Conservation (phyloP, 108 stramenopile species). For the Craspedostauros australis region DNA sequence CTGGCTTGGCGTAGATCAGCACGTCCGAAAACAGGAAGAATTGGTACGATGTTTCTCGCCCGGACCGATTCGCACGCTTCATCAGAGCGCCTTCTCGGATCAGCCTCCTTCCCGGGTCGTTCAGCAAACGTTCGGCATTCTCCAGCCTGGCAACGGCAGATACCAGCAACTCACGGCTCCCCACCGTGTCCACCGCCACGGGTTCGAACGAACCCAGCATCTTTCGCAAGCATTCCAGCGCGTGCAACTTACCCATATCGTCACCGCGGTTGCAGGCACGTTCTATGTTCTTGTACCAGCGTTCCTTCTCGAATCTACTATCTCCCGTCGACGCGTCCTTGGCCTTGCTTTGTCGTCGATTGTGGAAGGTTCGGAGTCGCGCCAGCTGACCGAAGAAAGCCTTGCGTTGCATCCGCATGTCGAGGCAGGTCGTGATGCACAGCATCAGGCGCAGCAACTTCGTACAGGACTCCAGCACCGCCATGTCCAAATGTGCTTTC, state of each 20-base stretch:
- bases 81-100: conserved; percentile 78
- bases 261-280: not conserved
- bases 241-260: conserved; percentile 15
- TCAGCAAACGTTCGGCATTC: conserved; percentile 69
- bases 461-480: conserved; percentile 55
- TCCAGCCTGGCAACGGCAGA: conserved; percentile 57
- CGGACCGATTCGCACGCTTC: conserved; percentile 76
- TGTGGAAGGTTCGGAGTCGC: conserved; percentile 56
- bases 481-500: conserved; percentile 65
- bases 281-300: conserved; percentile 25
- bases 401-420: conserved; percentile 60
- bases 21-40: conserved; percentile 94
- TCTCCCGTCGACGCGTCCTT: conserved; percentile 5
- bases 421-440: conserved; percentile 70
- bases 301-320: conserved; percentile 11
- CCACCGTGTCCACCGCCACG: conserved; percentile 37
- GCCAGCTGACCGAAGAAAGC: conserved; percentile 73
- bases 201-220: conserved; percentile 53
- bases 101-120: conserved; percentile 76
- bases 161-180: conserved; percentile 46
- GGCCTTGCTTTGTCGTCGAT: conserved; percentile 30
- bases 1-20: conserved; percentile 53
- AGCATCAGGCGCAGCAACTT: conserved; percentile 76
- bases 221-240: conserved; percentile 53
- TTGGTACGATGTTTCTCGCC: conserved; percentile 62